Base-by-base conservation (phyloP, 495 filamentous ascomycete genomes). In the Saxispiralis lemnorum region DNA sequence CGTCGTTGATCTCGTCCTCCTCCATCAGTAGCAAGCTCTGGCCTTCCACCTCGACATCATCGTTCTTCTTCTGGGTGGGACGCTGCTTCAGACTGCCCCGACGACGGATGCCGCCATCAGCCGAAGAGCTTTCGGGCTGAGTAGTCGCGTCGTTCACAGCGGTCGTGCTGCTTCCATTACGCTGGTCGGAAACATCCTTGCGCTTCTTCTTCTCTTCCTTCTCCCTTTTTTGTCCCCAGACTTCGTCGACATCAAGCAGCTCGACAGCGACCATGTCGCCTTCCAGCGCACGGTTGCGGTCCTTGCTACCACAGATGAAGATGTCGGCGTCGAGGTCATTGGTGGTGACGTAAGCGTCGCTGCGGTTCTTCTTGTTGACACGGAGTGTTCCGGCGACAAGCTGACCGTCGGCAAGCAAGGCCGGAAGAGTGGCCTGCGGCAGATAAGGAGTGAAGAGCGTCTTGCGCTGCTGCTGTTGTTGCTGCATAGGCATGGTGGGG, bases 181-280 rank as follows among this genome's bases (percentile, higher is more conserved):
- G 76, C 37, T 84, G 83, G 55, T 95, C 89, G 17, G 85, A 92
- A 46, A 93, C 89, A 55, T 97, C 89, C 68, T 97, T 97, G 59
- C 89, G 81, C 67, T 96, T 96, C 76, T 97, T 97, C 69, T 97
- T 97, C 55, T 97, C 89, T 60, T 97, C 89, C 57, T 97, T 97
- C 59, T 97, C 89, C 17, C 83, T 81, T 68, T 97, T 97, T 64
- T 97, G 89, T 13, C 79, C 74, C 89, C 89, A 97, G 9, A 97
- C 89, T 56, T 97, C 89, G 59, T 96, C 89, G 2, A 97, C 89
- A 58, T 97, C 89, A 20, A 97, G 78, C 15, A 97, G 78, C 71
- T 97, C 89, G 41, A 97, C 76, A 24, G 89, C 89, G 41, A 97
- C 89, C 41, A 88, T 71, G 58, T 97, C 89, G 45, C 89, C 89